Conservation (phyloP, 805 yeast genomes). For the Ogataea trehaloabstinens region DNA sequence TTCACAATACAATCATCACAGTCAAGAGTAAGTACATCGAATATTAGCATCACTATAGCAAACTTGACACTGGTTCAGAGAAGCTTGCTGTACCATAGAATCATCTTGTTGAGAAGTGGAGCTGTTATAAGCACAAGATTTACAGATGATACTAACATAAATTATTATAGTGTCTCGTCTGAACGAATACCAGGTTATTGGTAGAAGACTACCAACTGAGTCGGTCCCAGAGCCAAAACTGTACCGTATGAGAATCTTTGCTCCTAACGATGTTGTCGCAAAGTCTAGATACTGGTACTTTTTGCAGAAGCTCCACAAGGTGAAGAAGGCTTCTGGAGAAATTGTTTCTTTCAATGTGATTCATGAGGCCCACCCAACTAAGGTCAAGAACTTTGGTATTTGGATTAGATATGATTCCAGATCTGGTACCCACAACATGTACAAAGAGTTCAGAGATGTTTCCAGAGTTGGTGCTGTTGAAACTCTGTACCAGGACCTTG, state of each 20-base stretch:
- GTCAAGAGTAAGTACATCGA: background rate
- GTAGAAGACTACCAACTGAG: slow-evolving; percentile 99
- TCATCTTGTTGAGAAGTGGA: too few species aligned
- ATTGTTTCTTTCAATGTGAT: slow-evolving; percentile 89
- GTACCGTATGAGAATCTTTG: slow-evolving; percentile 99
- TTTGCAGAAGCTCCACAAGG: slow-evolving; percentile 98
- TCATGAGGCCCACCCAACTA: slow-evolving; percentile 95
- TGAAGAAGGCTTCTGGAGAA: slow-evolving; percentile 99
- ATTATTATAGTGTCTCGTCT: slow-evolving; percentile 77
- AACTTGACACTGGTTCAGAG: too few species aligned
- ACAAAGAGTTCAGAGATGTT: slow-evolving; percentile 99
- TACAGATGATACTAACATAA: background rate
- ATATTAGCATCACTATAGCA: too few species aligned
- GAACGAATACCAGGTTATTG: slow-evolving; percentile 99
- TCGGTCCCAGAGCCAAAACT: slow-evolving; percentile 99
- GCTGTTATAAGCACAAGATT: too few species aligned
- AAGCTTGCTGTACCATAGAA: too few species aligned
- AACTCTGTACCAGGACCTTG: slow-evolving; percentile 98
- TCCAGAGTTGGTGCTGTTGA: slow-evolving; percentile 99
- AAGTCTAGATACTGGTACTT: slow-evolving; percentile 99
- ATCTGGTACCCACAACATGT: slow-evolving; percentile 99
- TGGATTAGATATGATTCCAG: slow-evolving; percentile 99
- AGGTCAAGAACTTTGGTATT: slow-evolving; percentile 99
- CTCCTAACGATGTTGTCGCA: slow-evolving; percentile 98
- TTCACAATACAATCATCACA: background rate